These are phyloP conservation scores for Pelargonium fulgidum DNA, from an alignment of 441 rosid genomes.

Conservation along the genomic window DNA sequence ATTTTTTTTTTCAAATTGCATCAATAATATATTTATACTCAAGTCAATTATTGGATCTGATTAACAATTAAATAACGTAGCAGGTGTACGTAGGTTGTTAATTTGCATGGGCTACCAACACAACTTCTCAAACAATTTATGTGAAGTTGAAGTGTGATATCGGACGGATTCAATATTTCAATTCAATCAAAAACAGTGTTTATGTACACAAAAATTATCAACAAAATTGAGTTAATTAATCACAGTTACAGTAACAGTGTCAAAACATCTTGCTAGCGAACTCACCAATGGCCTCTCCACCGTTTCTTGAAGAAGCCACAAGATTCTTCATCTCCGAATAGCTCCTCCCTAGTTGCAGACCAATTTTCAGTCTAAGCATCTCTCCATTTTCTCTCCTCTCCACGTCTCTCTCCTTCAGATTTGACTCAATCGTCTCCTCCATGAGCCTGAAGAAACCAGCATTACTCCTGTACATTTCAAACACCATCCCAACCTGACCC, in stretches of 20 bases:
- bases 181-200: no score
- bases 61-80: no score
- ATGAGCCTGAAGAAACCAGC: conserved; percentile 33
- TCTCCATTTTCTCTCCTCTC: conserved; percentile 25
- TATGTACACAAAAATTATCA: not conserved
- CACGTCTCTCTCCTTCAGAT: conserved; percentile 17
- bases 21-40: no score
- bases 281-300: conserved; percentile 13
- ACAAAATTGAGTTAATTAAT: no score
- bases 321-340: conserved; percentile 30
- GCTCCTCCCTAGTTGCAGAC: conserved; percentile 35
- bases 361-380: conserved; percentile 27
- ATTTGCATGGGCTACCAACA: no score
- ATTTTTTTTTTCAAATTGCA: no score
- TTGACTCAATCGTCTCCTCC: conserved; percentile 30
- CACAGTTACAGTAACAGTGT: not conserved
- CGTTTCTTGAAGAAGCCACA: conserved; percentile 12
- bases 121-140: no score
- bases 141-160: no score
- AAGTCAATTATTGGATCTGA: no score
- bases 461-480: conserved; percentile 30
- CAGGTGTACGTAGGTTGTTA: no score
- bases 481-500: conserved; percentile 32
- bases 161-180: no score
- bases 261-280: conserved; percentile 43